Evolutionary conservation across 1,139 yeast species (phyloP), one percentile per base, ranked within the genome.

Genomic region (Sugiyamaella sp.): DNA sequence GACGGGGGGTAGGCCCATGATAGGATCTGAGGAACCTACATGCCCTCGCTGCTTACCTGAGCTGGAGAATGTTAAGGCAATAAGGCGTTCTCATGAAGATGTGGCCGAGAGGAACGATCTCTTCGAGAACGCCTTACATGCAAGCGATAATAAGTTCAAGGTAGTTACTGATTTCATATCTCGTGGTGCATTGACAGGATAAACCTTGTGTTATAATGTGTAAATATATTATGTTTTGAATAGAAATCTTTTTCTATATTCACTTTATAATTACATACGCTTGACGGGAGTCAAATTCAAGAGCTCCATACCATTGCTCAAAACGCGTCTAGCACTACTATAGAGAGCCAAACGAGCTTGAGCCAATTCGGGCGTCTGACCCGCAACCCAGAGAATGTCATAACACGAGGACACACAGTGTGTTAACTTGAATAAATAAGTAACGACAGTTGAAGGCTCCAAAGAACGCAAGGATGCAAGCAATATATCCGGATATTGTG

Each of bases 241-340:
- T 33, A 16, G 10, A 32, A 16, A 43, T 44, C 14, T 32, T 45
- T 4, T 19, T 33, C 17, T 17, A 33, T 35, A 24, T 10, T 12
- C 35, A 25, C 9, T 14, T 35, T 5, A 24, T 2, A 4, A 1
- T 73, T 79, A 93, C 99, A 93, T 93, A 82, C 99, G 86, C 68
- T 93, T 97, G 61, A 95, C 99, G 24, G 99, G 99, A 52, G 98
- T 91, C 70, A 95, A 80, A 56, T 97, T 97, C 68, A 95, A 78
- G 69, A 95, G 77, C 47, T 77, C 78, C 95, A 95, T 86, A 79
- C 98, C 99, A 69, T 91, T 91, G 75, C 79, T 78, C 65, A 95
- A 79, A 21, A 89, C 95, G 75, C 87, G 95, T 76, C 93, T 85
- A 52, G 97, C 97, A 61, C 97, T 79, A 58, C 86, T 80, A 73